Base-by-base conservation (phyloP, 495 filamentous ascomycete genomes). In the Podospora australis region DNA sequence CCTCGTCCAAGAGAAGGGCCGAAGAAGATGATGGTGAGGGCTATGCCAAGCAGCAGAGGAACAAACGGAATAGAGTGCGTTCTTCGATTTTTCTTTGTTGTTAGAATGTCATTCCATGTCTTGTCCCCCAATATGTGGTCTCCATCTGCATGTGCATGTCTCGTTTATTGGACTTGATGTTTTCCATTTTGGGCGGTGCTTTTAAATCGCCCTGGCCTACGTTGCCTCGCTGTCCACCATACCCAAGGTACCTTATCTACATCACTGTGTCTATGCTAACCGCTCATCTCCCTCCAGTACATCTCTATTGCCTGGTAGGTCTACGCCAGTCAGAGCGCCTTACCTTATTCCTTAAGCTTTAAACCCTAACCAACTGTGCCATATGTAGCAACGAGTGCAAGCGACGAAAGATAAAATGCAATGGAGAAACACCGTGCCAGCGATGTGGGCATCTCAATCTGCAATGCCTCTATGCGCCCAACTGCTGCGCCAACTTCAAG, bases 321-420 rank as follows among this genome's bases (percentile, higher is more conserved):
- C 45, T 6, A 8, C 7, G 16, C 19, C 29, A n/a, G n/a, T n/a
- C n/a, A n/a, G n/a, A n/a, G n/a, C n/a, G n/a, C 26, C 5, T 7
- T 36, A 3, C n/a, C 20, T 19, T 23, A 26, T 16, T 7, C 29
- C 30, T 36, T 25, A 40, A 11, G 23, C 8, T 29, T 26, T 13
- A 11, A 7, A 13, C 38, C 38, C 38, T 20, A 21, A 21, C 10
- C 17, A 20, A 14, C 13, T 16, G 22, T 26, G 3, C 25, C 40
- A 2, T 17, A 23, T 39, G 22, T 44, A 88, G 85, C 59, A 91
- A 89, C 54, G 87, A 91, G 61, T 95, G 88, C 68, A 94, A 92
- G 57, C 75, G 87, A 20, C 81, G 88, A 41, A 94, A 95, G 68
- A 94, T 95, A 66, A 92, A 92, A 62, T 95, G 89, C 68, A 91